Evolutionary conservation across 129 eudicot species (phyloP).

Genomic region (sunflower (Helianthus annuus)): DNA sequence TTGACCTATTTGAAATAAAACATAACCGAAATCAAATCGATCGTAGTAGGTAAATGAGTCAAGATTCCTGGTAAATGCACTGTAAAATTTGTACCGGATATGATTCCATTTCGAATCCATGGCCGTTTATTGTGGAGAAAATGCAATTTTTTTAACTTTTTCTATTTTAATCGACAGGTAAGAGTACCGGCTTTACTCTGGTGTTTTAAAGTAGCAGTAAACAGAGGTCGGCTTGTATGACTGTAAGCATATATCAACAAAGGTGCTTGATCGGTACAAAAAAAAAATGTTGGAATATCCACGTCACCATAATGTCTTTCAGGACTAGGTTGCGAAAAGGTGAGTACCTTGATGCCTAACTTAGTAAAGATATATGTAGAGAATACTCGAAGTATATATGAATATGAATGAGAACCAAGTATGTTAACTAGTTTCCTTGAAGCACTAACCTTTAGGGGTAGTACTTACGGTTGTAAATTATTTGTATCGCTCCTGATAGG

Average conservation of each 20-base stretch:
- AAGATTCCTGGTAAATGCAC: background rate
- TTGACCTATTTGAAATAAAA: background rate
- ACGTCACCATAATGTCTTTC: background rate
- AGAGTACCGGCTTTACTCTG: background rate
- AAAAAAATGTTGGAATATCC: background rate
- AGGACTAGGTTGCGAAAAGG: constrained; percentile 12
- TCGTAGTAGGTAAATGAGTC: background rate
- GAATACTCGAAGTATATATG: background rate
- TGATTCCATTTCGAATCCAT: background rate
- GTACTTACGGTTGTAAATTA: background rate
- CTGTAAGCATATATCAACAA: constrained; percentile 6
- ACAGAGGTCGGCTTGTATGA: background rate
- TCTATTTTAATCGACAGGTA: background rate
- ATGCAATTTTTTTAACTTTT: background rate
- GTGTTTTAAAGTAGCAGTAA: constrained; percentile 15
- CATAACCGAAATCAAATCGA: background rate
- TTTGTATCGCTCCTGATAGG: background rate
- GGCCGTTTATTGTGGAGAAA: background rate
- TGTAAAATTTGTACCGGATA: constrained; percentile 1
- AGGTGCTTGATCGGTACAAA: constrained; percentile 15
- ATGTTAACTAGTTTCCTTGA: background rate
- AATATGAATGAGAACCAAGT: background rate
- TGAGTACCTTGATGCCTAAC: background rate
- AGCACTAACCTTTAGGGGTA: background rate
- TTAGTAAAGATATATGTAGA: background rate